Percentiles rank a stretch among this genome's conserved stretches.
Conservation (phyloP, 1,139 yeast species). For the Sugiyamaella sp. region DNA sequence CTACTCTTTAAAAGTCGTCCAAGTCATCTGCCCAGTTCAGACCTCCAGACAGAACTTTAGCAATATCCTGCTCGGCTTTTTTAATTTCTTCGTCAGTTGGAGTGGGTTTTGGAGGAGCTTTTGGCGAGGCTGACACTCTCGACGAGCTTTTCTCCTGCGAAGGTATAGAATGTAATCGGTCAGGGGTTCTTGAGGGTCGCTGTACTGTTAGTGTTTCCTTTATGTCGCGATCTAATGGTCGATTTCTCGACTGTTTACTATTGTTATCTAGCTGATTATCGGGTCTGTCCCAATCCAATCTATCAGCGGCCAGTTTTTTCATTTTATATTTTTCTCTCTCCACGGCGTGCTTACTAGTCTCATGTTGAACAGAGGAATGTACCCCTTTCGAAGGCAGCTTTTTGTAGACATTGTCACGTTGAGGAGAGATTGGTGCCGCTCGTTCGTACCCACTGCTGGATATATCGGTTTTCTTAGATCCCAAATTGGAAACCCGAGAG, state of each 20-base stretch:
- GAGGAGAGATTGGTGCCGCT: not conserved
- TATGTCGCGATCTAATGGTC: too few relatives aligned
- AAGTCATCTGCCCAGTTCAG: constrained; percentile 31
- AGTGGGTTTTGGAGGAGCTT: not conserved
- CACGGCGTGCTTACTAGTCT: constrained; percentile 10
- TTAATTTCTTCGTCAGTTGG: constrained; percentile 6
- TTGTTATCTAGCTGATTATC: not conserved
- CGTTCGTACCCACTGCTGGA: too few relatives aligned
- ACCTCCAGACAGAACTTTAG: constrained; percentile 17
- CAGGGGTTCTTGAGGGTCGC: too few relatives aligned
- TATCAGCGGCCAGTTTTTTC: constrained; percentile 20
- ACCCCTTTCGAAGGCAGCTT: not conserved
- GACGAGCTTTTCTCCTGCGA: not conserved
- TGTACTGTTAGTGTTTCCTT: too few relatives aligned
- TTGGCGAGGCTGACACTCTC: not conserved
- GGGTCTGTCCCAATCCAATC: constrained; percentile 21
- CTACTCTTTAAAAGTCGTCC: constrained; percentile 18
- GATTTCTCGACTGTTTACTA: too few relatives aligned
- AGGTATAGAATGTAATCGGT: not conserved
- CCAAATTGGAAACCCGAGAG: too few relatives aligned
- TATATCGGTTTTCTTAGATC: too few relatives aligned
- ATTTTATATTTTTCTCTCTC: constrained; percentile 20
- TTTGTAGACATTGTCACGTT: too few relatives aligned
- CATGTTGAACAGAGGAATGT: constrained; percentile 1
- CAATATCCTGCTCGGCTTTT: constrained; percentile 17